Base-by-base conservation (phyloP, 2,329 filamentous ascomycete genomes). In the Neospermospora avenae region DNA sequence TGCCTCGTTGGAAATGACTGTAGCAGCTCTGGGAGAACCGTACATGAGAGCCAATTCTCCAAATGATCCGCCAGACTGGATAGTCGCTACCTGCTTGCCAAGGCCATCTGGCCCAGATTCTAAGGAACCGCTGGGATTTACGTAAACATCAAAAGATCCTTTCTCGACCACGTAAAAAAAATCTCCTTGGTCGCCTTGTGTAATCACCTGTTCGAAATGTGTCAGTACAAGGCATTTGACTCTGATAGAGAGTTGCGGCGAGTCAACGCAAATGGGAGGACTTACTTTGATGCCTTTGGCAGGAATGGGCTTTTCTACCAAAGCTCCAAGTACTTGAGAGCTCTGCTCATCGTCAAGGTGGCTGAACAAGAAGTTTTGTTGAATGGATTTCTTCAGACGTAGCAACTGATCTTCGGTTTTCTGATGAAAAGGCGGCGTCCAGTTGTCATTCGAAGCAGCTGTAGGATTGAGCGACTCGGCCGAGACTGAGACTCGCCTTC, bases 41-140 rank as follows among this genome's bases (percentile, higher is more conserved):
- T 99, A 98, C 95, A 99, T 98, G 70, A 99, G 81, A 13, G 95
- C 95, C 59, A 99, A 82, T 78, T 99, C 95, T 69, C 95, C 95
- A 75, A 99, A 99, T 3, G 92, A 96, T 63, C 93, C 93, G 53
- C 95, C 95, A 3, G 92, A 85, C 46, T 90, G 88, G 60, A 96
- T 96, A 39, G 82, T 86, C 68, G 86, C 86, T 28, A 98, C 93
- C 70, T 91, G 90, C 62, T 82, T 81, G 53, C 95, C 95, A 77
- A 97, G 82, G 11, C 93, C 95, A 49, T 93, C 86, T 0, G 84
- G 80, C 0, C 93, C 93, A 7, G 91, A 81, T 72, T 96, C 90
- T 57, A 96, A 81, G 42, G 85, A 79, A 62, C 95, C 93, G 10
- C 82, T 82, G 13, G 82, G 75, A 74, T 97, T 93, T 76, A 98